Conservation (phyloP, 352 stramenopile genomes). For the Pythium brassicae region DNA sequence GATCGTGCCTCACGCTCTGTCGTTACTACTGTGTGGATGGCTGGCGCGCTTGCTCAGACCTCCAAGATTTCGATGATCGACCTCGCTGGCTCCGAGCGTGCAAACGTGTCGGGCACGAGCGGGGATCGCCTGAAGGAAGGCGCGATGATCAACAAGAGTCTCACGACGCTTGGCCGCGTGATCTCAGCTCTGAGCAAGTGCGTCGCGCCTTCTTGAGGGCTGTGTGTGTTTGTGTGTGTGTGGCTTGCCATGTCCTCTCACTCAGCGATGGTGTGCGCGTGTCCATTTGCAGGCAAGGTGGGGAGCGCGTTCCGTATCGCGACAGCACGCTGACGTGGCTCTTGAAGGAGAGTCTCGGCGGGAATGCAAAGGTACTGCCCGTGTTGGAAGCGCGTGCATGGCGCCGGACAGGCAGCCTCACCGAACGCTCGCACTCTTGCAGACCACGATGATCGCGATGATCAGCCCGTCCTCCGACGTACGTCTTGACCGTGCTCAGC, state of each 20-base stretch:
- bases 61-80: conserved; percentile 89
- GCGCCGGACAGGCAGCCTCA: not conserved
- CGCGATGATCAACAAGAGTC: conserved; percentile 91
- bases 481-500: not conserved
- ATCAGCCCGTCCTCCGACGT: conserved; percentile 71
- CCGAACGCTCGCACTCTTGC: not conserved
- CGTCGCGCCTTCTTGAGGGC: not conserved
- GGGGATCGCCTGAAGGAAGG: conserved; percentile 89
- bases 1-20: no score
- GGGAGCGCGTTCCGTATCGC: conserved; percentile 76
- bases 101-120: conserved; percentile 73
- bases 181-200: conserved; percentile 84
- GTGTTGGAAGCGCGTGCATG: not conserved
- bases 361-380: conserved; percentile 60
- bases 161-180: conserved; percentile 86
- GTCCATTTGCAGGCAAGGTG: conserved; percentile 22
- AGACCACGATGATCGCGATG: conserved; percentile 89
- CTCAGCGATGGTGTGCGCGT: no score
- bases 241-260: not conserved
- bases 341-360: conserved; percentile 79
- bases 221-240: not conserved
- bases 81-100: conserved; percentile 76
- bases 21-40: not conserved
- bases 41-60: conserved; percentile 23
- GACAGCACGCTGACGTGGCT: conserved; percentile 87